A percentile compares a stretch with the other conserved stretches of the same genome.
These are phyloP conservation scores for Eucalyptus microcorys DNA, from an alignment of 345 rosid species.

Conservation along the genomic window DNA sequence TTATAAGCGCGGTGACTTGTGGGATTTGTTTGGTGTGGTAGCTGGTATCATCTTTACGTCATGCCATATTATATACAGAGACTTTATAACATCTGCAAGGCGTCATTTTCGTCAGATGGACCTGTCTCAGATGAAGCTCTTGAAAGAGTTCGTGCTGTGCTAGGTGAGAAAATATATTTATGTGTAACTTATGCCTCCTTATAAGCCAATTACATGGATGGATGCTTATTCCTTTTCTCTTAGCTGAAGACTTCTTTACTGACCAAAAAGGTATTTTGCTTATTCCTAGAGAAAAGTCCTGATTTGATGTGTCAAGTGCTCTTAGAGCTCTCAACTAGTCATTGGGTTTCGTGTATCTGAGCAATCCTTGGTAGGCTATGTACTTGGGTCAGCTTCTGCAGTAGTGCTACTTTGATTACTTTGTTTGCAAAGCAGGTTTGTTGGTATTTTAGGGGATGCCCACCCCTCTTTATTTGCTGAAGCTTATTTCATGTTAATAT, in stretches of 20 bases:
- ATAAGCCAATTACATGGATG: not conserved
- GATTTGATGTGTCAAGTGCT: not conserved
- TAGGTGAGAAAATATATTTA: slow-evolving; percentile 38
- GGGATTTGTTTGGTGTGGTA: slow-evolving; percentile 5
- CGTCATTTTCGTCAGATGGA: slow-evolving; percentile 67
- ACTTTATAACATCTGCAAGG: slow-evolving; percentile 73
- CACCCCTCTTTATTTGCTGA: not conserved
- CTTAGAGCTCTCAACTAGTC: not conserved
- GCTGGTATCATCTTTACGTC: slow-evolving; percentile 18
- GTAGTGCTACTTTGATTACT: not conserved
- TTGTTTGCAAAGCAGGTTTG: not conserved
- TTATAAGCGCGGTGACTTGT: slow-evolving; percentile 14
- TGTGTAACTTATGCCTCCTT: not conserved
- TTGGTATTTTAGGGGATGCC: not conserved
- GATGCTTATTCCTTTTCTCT: not conserved
- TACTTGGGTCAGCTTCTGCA: not conserved
- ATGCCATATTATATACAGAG: slow-evolving; percentile 83
- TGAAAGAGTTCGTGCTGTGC: slow-evolving; percentile 50
- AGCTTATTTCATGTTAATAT: not conserved
- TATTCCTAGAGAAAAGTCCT: not conserved
- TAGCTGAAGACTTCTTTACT: not conserved
- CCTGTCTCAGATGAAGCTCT: slow-evolving; percentile 77
- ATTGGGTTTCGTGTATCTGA: not conserved
- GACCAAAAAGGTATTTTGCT: not conserved
- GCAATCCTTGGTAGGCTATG: not conserved